Percentiles rank a stretch among this genome's conserved stretches.
Evolutionary conservation across 73 alveolate species (phyloP).

Genomic region (Effrenium voratum): DNA sequence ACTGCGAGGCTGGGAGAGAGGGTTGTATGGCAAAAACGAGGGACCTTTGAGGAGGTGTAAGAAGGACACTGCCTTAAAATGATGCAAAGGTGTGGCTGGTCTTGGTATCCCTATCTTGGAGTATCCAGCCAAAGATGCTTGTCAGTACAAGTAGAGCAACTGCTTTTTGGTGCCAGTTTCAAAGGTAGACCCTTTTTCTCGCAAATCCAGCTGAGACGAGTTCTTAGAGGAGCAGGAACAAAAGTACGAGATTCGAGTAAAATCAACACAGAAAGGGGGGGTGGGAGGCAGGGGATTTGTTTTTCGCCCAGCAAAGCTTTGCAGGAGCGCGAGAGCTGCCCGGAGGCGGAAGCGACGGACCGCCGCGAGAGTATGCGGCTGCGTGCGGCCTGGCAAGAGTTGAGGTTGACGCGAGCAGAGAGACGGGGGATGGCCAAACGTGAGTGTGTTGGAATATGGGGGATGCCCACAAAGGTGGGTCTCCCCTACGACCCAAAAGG

Average conservation of each 20-base stretch:
- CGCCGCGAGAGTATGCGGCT: slow-evolving; percentile 43
- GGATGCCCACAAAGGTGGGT: background rate
- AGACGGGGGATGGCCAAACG: no score
- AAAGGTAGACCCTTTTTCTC: background rate
- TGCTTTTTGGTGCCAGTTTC: background rate
- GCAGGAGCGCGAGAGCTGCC: slow-evolving; percentile 20
- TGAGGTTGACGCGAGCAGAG: no score
- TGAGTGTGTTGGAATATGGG: background rate
- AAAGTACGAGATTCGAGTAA: slow-evolving; percentile 19
- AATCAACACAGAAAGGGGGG: no score
- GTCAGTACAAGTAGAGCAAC: background rate
- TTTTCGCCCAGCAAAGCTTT: no score
- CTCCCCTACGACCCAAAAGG: background rate
- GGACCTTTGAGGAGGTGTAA: no score
- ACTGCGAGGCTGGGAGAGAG: no score
- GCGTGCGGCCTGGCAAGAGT: slow-evolving; percentile 20
- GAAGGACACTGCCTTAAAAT: no score
- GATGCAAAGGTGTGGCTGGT: no score
- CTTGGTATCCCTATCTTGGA: no score
- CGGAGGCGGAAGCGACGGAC: slow-evolving; percentile 33
- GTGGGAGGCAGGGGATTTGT: no score
- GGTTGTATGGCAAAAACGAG: no score
- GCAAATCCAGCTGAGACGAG: background rate
- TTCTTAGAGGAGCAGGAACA: background rate
- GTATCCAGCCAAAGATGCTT: no score